Conservation (phyloP, 1,139 yeast species). For the Yamadazyma friedrichii region DNA sequence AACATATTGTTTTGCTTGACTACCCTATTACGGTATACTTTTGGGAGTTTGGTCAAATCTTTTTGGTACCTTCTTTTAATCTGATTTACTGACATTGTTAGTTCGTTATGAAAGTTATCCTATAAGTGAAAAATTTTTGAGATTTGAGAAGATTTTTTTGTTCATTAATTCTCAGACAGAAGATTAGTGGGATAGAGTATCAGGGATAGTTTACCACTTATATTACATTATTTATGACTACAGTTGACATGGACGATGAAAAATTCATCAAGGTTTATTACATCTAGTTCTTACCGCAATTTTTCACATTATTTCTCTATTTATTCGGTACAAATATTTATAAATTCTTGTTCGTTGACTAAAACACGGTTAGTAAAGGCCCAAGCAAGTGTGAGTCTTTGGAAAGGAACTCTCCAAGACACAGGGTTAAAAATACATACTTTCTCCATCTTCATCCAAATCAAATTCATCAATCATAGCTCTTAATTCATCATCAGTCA, state of each 20-base stretch:
- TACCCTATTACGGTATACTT: slow-evolving; percentile 28
- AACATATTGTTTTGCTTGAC: slow-evolving; percentile 25
- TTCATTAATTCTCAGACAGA: neutral
- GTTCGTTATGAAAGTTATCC: neutral
- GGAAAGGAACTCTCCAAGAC: no score
- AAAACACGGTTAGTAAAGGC: slow-evolving; percentile 13
- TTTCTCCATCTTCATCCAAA: slow-evolving; percentile 94
- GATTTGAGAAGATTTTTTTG: neutral
- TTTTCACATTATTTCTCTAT: neutral
- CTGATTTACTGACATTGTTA: slow-evolving; percentile 38
- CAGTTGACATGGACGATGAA: no score
- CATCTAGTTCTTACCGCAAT: no score
- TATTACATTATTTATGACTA: neutral
- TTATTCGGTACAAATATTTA: slow-evolving; percentile 79
- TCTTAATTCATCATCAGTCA: slow-evolving; percentile 86
- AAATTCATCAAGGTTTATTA: no score
- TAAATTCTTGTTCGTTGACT: slow-evolving; percentile 89
- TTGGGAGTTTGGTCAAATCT: slow-evolving; percentile 34
- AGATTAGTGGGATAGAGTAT: neutral
- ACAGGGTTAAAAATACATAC: slow-evolving; percentile 29
- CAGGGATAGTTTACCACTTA: neutral
- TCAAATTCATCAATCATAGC: slow-evolving; percentile 99
- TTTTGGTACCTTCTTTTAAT: slow-evolving; percentile 38
- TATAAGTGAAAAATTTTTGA: slow-evolving; percentile 12
- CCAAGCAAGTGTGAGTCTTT: neutral